Percentiles rank a stretch among this genome's conserved stretches.
Evolutionary conservation across 2,329 filamentous ascomycete species (phyloP).

Genomic region (Ciborinia camelliae): DNA sequence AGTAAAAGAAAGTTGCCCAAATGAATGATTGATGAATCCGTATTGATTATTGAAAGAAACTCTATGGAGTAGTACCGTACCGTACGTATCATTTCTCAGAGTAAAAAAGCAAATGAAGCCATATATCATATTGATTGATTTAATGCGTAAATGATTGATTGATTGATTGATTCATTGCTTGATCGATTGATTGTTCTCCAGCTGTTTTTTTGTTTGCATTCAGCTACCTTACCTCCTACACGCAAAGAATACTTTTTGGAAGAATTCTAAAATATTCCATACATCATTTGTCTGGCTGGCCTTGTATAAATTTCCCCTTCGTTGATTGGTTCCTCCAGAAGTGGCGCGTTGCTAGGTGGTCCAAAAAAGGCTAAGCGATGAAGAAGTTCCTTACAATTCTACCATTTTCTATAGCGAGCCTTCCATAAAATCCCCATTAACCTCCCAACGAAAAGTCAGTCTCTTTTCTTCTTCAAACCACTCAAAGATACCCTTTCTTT

Average conservation of each 20-base stretch:
- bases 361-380: conserved; percentile 8
- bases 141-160: too few relatives aligned
- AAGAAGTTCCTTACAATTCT: conserved; percentile 19
- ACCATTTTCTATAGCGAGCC: conserved; percentile 19
- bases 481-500: conserved; percentile 20
- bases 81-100: too few relatives aligned
- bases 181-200: too few relatives aligned
- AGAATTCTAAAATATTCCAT: conserved; percentile 11
- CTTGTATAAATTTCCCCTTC: not conserved
- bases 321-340: not conserved
- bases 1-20: not conserved
- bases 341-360: conserved; percentile 9
- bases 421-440: conserved; percentile 17
- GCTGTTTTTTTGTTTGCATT: conserved; percentile 8
- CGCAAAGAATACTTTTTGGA: not conserved
- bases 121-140: too few relatives aligned
- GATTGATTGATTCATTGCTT: too few relatives aligned
- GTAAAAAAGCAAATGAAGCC: not conserved
- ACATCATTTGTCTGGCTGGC: not conserved
- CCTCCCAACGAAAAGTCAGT: conserved; percentile 6
- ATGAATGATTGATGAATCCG: too few relatives aligned
- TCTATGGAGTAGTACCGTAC: too few relatives aligned
- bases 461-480: conserved; percentile 15
- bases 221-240: too few relatives aligned
- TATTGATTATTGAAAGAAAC: too few relatives aligned